Evolutionary conservation across 139 green algal species (phyloP), one percentile per base, ranked within the genome.

Genomic region (Volvox africanus): DNA sequence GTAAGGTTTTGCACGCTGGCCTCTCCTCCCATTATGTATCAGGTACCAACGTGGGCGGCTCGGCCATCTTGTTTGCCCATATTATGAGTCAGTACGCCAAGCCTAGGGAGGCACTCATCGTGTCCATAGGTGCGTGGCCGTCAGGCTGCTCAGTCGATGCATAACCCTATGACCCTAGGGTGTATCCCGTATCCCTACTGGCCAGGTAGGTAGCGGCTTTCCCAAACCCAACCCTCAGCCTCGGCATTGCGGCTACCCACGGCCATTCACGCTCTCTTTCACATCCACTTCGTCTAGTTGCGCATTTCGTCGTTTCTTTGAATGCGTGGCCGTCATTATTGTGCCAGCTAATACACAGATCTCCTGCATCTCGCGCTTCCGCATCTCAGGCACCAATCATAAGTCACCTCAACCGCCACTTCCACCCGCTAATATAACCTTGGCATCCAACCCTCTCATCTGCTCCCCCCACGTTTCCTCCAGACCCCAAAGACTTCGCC

Each of bases 41-140:
- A 81, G 75, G 75, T 24, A 84, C 78, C 78, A 84, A 84, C 78
- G 78, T 84, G 21, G 78, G 78, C 78, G 78, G 78, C 20, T 84
- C 78, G 11, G 82, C 82, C 19, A 77, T 87, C 2, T 20, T 87
- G n/a, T 87, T 78, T 30, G 82, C 82, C 12, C 82, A 87, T 61
- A 33, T 87, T 30, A 87, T 87, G 82, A 77, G 61, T 13, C 30
- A 61, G 61, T 87, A 87, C 82, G 82, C 82, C 30, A 44, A 87
- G 62, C 82, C 82, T 17, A 61, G 82, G 16, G 61, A 87, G 62
- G 82, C 82, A 21, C 22, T 77, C 32, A 78, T 87, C 62, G 61
- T 87, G 61, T 76, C 61, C 12, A 61, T 87, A 12, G 82, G 82
- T 87, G 32, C 5, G 44, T 55, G 44, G 44, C 44, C 44, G 44